phyloP scores from a whole-genome alignment of 768 basidiomycete species.

The Phaffia tasmanica region DNA sequence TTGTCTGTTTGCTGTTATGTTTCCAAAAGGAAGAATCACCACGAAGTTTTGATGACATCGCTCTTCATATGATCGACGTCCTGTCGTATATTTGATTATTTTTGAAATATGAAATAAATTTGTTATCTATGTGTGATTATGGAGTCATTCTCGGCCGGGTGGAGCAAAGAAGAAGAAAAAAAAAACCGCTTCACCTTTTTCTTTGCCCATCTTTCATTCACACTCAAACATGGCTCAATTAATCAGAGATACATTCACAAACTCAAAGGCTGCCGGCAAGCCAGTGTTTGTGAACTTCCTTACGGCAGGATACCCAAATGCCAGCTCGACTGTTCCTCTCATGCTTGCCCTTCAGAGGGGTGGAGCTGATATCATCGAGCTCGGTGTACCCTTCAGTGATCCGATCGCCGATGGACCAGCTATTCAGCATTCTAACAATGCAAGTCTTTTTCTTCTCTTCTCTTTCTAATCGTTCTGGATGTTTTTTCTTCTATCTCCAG shows the following conservation, averaged over 20 bases:
- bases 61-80: too few species aligned
- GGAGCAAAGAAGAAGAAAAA: too few species aligned
- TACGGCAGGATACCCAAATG: constrained; percentile 81
- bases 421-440: constrained; percentile 90
- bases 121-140: too few species aligned
- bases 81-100: too few species aligned
- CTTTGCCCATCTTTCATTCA: not conserved
- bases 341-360: constrained; percentile 87
- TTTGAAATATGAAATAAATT: too few species aligned
- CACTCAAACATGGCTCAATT: not conserved
- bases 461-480: not conserved
- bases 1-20: too few species aligned
- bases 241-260: not conserved
- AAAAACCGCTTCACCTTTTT: not conserved
- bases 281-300: constrained; percentile 56
- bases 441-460: constrained; percentile 39
- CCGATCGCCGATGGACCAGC: constrained; percentile 90
- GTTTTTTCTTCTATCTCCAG: not conserved
- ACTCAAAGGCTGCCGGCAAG: not conserved
- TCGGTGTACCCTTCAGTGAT: constrained; percentile 92
- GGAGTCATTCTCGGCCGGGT: too few species aligned
- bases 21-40: too few species aligned
- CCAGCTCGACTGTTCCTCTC: constrained; percentile 69
- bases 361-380: constrained; percentile 86
- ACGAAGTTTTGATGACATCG: too few species aligned